Conservation (phyloP, 441 rosid genomes). For the Arabidopsis hybrid region DNA sequence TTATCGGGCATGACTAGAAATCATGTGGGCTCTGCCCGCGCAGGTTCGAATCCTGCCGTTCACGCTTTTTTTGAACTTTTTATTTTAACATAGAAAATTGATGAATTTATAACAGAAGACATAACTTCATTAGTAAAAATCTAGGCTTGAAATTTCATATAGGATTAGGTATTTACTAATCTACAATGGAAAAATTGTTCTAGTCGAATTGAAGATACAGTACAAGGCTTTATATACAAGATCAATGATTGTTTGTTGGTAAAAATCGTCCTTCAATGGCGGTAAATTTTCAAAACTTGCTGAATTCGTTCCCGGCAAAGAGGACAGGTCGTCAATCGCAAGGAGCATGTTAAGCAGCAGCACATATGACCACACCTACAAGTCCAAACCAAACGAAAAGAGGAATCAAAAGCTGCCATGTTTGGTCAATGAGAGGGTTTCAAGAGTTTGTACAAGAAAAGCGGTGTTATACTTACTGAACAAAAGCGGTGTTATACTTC, state of each 20-base stretch:
- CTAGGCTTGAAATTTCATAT: not conserved
- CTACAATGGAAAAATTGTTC: not conserved
- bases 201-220: not conserved
- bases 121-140: too few relatives aligned
- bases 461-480: conserved; percentile 17
- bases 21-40: conserved; percentile 53
- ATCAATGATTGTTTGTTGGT: not conserved
- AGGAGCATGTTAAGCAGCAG: conserved; percentile 34
- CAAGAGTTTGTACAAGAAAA: conserved; percentile 11
- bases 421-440: not conserved
- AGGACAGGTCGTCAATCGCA: not conserved
- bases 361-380: conserved; percentile 42
- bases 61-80: conserved; percentile 50
- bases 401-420: not conserved
- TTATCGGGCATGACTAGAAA: conserved; percentile 43
- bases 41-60: conserved; percentile 99
- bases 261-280: not conserved
- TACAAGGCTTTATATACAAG: not conserved
- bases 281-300: conserved; percentile 9
- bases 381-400: not conserved
- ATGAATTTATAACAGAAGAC: too few relatives aligned
- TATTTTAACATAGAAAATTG: not conserved
- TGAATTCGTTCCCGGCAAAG: conserved; percentile 10
- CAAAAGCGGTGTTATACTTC: conserved; percentile 26
- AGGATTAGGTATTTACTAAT: not conserved